Conservation (phyloP, 2,329 filamentous ascomycete species). For the Cordyceps fumosorosea region DNA sequence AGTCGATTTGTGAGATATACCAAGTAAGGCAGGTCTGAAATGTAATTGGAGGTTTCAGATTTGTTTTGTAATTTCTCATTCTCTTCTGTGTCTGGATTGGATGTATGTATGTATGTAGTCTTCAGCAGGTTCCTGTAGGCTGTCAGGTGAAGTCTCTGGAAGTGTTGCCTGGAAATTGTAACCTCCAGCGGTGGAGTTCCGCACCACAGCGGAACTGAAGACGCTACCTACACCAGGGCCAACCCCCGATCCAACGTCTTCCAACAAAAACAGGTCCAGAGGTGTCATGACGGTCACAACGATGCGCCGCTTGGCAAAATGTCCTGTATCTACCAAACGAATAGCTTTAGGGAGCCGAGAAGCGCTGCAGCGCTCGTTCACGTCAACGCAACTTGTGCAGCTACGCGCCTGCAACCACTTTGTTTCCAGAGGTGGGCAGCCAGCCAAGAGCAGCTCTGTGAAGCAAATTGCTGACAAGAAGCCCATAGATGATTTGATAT, state of each 20-base stretch:
- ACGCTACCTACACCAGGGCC: too few species aligned
- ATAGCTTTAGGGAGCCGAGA: not conserved
- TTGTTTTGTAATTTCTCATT: too few species aligned
- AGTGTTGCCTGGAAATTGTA: not conserved
- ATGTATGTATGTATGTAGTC: too few species aligned
- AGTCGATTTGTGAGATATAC: too few species aligned
- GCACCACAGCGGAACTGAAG: not conserved
- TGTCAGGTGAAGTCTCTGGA: too few species aligned
- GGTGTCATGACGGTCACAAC: constrained; percentile 27
- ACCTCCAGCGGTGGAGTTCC: constrained; percentile 4
- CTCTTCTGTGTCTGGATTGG: too few species aligned
- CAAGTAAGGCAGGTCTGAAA: too few species aligned
- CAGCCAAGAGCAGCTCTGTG: not conserved
- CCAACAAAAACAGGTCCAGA: not conserved
- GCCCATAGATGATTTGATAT: not conserved
- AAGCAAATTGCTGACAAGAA: not conserved
- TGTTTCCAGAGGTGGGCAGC: constrained; percentile 22
- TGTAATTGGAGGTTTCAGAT: too few species aligned
- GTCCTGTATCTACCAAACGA: not conserved
- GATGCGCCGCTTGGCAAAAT: constrained; percentile 20
- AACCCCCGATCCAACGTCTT: not conserved
- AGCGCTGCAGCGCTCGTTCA: not conserved
- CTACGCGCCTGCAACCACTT: constrained; percentile 32
- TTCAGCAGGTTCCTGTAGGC: too few species aligned
- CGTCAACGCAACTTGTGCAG: constrained; percentile 9